phyloP scores from a whole-genome alignment of 768 basidiomycete genomes.

The Lactarius vividus region DNA sequence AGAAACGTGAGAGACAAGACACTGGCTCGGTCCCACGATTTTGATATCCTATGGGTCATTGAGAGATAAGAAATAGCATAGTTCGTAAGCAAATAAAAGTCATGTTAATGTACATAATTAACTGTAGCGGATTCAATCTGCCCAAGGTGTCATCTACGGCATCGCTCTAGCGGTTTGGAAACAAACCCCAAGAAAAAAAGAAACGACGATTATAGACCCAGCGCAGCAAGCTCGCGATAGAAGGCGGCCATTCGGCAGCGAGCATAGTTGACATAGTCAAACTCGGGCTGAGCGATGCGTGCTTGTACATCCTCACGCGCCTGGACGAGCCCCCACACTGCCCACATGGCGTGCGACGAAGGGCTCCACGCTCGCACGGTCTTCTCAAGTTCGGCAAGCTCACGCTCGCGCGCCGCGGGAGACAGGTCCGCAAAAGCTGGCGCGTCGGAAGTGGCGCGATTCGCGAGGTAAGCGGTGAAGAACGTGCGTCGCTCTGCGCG shows the following conservation, averaged over 20 bases:
- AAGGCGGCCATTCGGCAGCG: constrained; percentile 63
- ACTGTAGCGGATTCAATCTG: neutral
- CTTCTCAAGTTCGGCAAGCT: constrained; percentile 60
- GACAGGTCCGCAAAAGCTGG: constrained; percentile 26
- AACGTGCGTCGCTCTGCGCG: constrained; percentile 73
- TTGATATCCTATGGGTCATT: neutral
- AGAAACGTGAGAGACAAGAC: neutral
- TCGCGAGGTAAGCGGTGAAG: constrained; percentile 76
- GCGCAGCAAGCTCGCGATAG: constrained; percentile 48
- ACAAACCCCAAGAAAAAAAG: neutral
- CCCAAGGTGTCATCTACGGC: neutral
- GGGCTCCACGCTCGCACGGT: constrained; percentile 90
- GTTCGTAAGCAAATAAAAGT: neutral
- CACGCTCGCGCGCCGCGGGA: constrained; percentile 38
- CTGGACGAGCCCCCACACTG: constrained; percentile 92
- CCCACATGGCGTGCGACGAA: constrained; percentile 89
- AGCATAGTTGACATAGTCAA: constrained; percentile 88
- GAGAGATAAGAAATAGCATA: constrained; percentile 1
- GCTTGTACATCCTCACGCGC: constrained; percentile 71
- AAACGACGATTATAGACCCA: constrained; percentile 37
- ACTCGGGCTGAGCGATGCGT: constrained; percentile 63
- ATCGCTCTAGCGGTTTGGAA: neutral
- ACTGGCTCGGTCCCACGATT: neutral
- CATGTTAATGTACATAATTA: constrained; percentile 1
- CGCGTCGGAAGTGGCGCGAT: constrained; percentile 36